phyloP scores from a whole-genome alignment of 129 eudicot genomes.

The Lonicera japonica region DNA sequence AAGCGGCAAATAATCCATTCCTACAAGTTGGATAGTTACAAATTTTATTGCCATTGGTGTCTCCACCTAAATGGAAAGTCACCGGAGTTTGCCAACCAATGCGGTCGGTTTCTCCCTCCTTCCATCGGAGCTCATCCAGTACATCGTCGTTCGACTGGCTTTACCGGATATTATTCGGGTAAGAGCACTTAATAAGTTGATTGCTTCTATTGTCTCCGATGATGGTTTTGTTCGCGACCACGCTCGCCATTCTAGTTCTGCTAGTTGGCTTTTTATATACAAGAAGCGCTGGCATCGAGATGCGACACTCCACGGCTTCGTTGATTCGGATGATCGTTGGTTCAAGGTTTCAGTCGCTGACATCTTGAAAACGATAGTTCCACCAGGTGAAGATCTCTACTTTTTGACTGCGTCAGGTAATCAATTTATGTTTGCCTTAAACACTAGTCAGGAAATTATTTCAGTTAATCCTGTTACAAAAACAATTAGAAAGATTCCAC shows the following conservation, averaged over 20 bases:
- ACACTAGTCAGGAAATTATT: constrained; percentile 49
- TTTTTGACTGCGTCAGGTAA: constrained; percentile 56
- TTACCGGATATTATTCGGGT: constrained; percentile 45
- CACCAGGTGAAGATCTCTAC: constrained; percentile 63
- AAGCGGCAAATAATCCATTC: constrained; percentile 29
- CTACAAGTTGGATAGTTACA: constrained; percentile 10
- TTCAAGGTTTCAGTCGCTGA: constrained; percentile 46
- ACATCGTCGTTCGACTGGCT: constrained; percentile 37
- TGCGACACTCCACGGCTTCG: constrained; percentile 41
- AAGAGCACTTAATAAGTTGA: constrained; percentile 42
- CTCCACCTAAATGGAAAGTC: constrained; percentile 40
- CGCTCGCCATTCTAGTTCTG: constrained; percentile 34
- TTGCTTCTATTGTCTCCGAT: constrained; percentile 35
- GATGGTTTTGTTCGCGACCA: constrained; percentile 42
- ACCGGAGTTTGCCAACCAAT: constrained; percentile 33
- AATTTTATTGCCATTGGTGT: not conserved
- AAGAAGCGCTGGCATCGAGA: constrained; percentile 65
- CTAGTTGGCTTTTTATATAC: constrained; percentile 55
- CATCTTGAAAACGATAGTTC: constrained; percentile 28
- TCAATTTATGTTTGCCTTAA: constrained; percentile 51
- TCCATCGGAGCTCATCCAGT: constrained; percentile 64
- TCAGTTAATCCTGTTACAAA: constrained; percentile 46
- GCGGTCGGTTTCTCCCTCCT: constrained; percentile 51
- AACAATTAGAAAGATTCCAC: constrained; percentile 40
- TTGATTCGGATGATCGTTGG: constrained; percentile 45